Evolutionary conservation across 208 protist species (phyloP), one percentile per base, ranked within the genome.

Genomic region (Leishmania amazonensis): DNA sequence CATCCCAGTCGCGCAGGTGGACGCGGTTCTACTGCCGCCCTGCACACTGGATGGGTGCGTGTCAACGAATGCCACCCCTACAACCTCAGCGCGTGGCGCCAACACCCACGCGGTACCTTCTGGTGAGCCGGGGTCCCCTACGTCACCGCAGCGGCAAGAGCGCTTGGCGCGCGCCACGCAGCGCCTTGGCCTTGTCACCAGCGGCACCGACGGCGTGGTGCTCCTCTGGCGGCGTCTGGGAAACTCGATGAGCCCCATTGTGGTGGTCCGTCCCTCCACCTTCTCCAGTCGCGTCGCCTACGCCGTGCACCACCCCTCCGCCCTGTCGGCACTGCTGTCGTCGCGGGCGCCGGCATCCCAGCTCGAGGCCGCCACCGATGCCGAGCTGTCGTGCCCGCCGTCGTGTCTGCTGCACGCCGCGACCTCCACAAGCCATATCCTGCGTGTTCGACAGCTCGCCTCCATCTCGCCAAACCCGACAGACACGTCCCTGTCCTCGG

Each of bases 101-200:
- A 51, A 65, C 24, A 49, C 60, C 40, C 35, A 28, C 38, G 15
- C 67, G 53, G 51, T 75, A 65, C 38, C 65, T 42, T 38, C 21
- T 21, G 58, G 60, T 19, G 51, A 68, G 42, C 28, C 47, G 11
- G 19, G 76, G 38, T 6, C 76, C 62, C 6, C 62, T 51, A 17
- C 40, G 28, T 40, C 47, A 28, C 47, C 0, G 73, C 31, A 40
- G 54, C 68, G 62, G 28, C 31, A 47, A 42, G 74, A 76, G 54
- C 53, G 17, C 42, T 70, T 91, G 71, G 74, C 81, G 51, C 42
- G 28, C 24, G 87, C 87, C 28, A 93, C 81, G 38, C 78, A 85
- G 47, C 80, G 87, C 35, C 84, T 97, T 1, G 89, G 94, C 62
- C 91, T 97, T 75, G 87, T 97, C 19, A 96, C 90, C 42, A 79